Percentiles rank a stretch among this genome's conserved stretches.
These are phyloP conservation scores for Juglanconis oblonga DNA, from an alignment of 2,329 filamentous ascomycete genomes.

Conservation along the genomic window DNA sequence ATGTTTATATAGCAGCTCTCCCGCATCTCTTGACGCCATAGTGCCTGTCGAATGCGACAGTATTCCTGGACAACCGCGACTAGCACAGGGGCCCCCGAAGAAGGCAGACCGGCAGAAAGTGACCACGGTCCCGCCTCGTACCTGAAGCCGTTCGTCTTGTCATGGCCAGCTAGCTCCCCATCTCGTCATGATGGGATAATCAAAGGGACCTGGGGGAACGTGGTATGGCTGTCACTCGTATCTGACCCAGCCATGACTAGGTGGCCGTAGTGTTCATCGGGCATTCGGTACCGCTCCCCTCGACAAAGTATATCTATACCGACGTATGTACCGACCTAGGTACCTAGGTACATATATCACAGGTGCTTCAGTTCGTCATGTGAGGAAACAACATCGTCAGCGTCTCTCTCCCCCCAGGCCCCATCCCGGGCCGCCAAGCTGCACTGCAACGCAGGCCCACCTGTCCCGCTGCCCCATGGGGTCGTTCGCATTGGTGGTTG, in stretches of 20 bases:
- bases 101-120: background rate
- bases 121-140: background rate
- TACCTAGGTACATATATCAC: too few relatives aligned
- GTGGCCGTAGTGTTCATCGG: background rate
- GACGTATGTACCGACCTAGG: too few relatives aligned
- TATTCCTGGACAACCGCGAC: background rate
- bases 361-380: too few relatives aligned
- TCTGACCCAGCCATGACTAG: background rate
- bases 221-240: background rate
- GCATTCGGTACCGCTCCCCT: background rate
- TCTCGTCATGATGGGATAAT: slow-evolving; percentile 28
- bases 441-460: background rate
- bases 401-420: background rate
- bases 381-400: too few relatives aligned
- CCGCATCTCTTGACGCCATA: slow-evolving; percentile 7
- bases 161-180: background rate
- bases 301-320: too few relatives aligned
- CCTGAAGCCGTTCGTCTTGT: background rate
- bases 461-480: background rate
- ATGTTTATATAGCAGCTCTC: slow-evolving; percentile 8
- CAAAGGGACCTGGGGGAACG: background rate
- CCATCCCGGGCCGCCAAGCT: background rate
- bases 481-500: background rate
- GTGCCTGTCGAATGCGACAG: slow-evolving; percentile 1
- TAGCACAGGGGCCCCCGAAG: background rate